Base-by-base conservation (phyloP, 805 yeast species). In the Ogataea corticis region DNA sequence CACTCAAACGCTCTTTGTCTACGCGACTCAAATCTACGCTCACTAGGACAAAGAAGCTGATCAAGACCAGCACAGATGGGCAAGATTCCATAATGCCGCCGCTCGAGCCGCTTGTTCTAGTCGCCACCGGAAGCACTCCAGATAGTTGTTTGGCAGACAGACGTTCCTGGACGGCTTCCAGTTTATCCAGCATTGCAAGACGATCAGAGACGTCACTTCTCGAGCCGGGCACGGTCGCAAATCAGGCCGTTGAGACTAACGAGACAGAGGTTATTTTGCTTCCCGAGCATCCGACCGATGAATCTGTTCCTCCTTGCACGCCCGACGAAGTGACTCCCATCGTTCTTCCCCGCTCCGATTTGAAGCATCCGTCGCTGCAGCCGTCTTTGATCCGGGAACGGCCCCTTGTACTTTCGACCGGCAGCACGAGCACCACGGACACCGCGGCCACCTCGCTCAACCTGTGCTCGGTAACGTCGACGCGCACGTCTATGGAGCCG, bases 321-420 rank as follows among this genome's bases (percentile, higher is more conserved):
- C 43, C 62, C 2, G 65, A 59, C 19, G 59, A 59, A 39, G 44
- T 59, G 35, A 55, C 63, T 4, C 64, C 63, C 12, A 55, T 59
- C 7, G 33, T 58, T 14, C 61, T 64, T 40, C 40, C 28, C 9
- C 44, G 29, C 28, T 47, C 33, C 9, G 48, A 37, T 16, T 34
- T 41, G 33, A 44, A 31, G 15, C 40, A 36, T 39, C 27, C 41
- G 21, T 37, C 46, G 25, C 35, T 38, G 12, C 21, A 32, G 25
- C 25, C 28, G 19, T n/a, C 18, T 1, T 18, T 17, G 9, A 21
- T 34, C n/a, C 44, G 37, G 21, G 45, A 49, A 37, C 42, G 42
- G 21, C 36, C 48, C 1, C 46, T 51, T 5, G 21, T 38, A 29
- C 34, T 36, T 7, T 46, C 59, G 10, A 49, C 47, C 9, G 10